Base-by-base conservation (phyloP, 257 asterid species). In the Solanum clarkiae region DNA sequence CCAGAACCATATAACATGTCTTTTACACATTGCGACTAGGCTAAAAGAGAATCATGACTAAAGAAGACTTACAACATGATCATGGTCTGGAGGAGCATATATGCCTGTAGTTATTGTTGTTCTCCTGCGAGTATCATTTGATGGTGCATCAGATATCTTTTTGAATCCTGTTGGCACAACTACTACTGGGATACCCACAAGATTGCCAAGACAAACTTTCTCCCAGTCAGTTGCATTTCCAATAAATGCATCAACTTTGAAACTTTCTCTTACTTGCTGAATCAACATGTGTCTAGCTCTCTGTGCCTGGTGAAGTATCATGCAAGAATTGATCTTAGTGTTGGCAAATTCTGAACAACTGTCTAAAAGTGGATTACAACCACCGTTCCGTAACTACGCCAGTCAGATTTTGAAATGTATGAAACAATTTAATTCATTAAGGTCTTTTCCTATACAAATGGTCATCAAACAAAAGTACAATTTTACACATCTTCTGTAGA, bases 201-300 rank as follows among this genome's bases (percentile, higher is more conserved):
- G 98, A 89, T 96, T 94, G 65, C 97, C 96, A 15, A 95, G 90
- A 20, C 94, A 92, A 45, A 96, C 98, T 49, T 75, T 89, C 86
- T 96, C 99, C 98, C 98, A 95, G 75, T 95, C 98, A 0, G 98
- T 96, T 51, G 90, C 97, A 66, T 94, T 96, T 83, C 98, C 98
- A 45, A 96, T 88, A 81, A 96, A 95, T 26, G 99, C 98, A 70
- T 95, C 94, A 4, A 96, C 97, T 69, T 82, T 92, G 91, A 95
- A 94, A 84, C 40, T 88, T 26, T 90, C 95, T 49, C 88, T 90
- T 45, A 95, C 97, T 90, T 96, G 97, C 18, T 87, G 89, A 22
- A 94, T 93, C 40, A 96, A 92, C 81, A 91, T 92, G 59, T 98
- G 97, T 74, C 98, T 90, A 59, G 98, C 96, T 87, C 99, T 86